phyloP scores from a whole-genome alignment of 352 stramenopile species.

The Globisporangium mamillatum region DNA sequence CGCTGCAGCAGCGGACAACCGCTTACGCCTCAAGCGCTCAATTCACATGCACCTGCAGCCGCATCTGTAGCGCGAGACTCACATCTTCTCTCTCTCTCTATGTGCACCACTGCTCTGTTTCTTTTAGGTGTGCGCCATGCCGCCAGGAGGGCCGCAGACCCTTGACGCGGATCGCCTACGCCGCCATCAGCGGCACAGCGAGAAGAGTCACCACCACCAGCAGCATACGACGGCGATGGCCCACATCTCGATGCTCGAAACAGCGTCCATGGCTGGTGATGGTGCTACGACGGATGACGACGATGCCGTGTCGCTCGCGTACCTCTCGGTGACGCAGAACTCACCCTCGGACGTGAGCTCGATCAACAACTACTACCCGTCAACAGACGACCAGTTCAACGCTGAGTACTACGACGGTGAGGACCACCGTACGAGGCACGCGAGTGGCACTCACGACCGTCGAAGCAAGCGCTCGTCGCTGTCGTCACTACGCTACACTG shows the following conservation, averaged over 20 bases:
- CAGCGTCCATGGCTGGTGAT: slow-evolving; percentile 18
- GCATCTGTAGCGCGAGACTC: no score
- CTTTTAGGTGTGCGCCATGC: no score
- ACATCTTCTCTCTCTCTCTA: no score
- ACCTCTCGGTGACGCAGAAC: slow-evolving; percentile 16
- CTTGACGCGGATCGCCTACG: slow-evolving; percentile 3
- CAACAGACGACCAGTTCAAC: background rate
- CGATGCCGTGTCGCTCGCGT: slow-evolving; percentile 25
- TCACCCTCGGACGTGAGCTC: slow-evolving; percentile 17
- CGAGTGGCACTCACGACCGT: background rate
- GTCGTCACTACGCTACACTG: background rate
- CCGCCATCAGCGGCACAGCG: slow-evolving; percentile 1
- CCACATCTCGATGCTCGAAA: slow-evolving; percentile 33
- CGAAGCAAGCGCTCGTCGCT: slow-evolving; percentile 1
- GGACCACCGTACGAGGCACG: slow-evolving; percentile 1
- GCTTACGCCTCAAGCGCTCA: no score
- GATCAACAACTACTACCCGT: slow-evolving; percentile 18
- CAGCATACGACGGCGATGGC: background rate
- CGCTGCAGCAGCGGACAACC: no score
- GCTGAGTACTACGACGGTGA: slow-evolving; percentile 10
- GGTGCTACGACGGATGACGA: slow-evolving; percentile 16
- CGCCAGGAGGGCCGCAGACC: background rate
- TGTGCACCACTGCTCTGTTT: no score
- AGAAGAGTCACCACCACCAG: background rate
- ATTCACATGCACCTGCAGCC: no score